Evolutionary conservation across 345 rosid species (phyloP).

Genomic region (Rhodamnia rubescens): DNA sequence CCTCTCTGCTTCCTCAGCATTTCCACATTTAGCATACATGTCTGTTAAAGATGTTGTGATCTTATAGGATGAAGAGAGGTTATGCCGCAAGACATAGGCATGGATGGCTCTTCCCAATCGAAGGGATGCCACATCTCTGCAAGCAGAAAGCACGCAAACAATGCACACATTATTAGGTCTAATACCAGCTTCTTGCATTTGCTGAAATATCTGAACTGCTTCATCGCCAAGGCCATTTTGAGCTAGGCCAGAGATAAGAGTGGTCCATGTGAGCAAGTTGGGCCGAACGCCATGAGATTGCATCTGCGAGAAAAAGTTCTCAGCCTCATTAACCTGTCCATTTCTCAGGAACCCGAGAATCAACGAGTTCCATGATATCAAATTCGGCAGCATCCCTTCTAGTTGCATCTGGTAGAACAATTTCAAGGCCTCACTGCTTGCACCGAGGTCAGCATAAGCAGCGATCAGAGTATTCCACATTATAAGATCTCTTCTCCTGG

Average conservation of each 20-base stretch:
- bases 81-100: slow-evolving; percentile 39
- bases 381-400: slow-evolving; percentile 47
- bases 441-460: slow-evolving; percentile 53
- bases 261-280: slow-evolving; percentile 43
- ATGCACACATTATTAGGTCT: slow-evolving; percentile 36
- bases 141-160: slow-evolving; percentile 37
- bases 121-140: slow-evolving; percentile 25
- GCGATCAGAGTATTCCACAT: slow-evolving; percentile 58
- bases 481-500: slow-evolving; percentile 30
- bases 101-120: slow-evolving; percentile 42
- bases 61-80: slow-evolving; percentile 9
- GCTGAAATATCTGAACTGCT: slow-evolving; percentile 27
- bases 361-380: slow-evolving; percentile 57
- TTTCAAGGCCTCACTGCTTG: slow-evolving; percentile 46
- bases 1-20: slow-evolving; percentile 23
- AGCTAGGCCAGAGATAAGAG: slow-evolving; percentile 48
- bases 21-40: slow-evolving; percentile 68
- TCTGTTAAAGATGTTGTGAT: slow-evolving; percentile 42
- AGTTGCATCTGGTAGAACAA: slow-evolving; percentile 71
- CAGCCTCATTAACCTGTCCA: slow-evolving; percentile 40
- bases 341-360: slow-evolving; percentile 47
- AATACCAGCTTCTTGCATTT: slow-evolving; percentile 49
- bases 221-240: slow-evolving; percentile 30
- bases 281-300: slow-evolving; percentile 33
- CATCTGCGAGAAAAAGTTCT: slow-evolving; percentile 54